phyloP scores from a whole-genome alignment of 208 protist species.

The Kentomonas sorsogonicus region DNA sequence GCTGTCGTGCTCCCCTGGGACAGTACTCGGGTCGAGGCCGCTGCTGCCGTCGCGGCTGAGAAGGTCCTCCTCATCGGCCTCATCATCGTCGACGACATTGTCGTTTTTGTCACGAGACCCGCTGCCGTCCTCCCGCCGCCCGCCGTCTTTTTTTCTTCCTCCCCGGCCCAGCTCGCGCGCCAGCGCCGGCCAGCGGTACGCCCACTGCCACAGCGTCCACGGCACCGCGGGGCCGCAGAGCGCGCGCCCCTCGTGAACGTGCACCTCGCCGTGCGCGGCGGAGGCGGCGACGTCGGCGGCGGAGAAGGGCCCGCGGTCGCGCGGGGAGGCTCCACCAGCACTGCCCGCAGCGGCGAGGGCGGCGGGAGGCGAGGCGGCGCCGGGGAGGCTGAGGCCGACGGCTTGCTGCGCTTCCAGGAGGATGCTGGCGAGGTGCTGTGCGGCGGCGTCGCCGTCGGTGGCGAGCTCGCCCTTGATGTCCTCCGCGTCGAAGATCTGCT shows the following conservation, averaged over 20 bases:
- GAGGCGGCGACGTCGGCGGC: conserved; percentile 9
- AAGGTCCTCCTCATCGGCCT: neutral
- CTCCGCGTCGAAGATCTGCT: conserved; percentile 84
- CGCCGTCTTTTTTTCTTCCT: too few relatives aligned
- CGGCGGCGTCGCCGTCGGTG: conserved; percentile 14
- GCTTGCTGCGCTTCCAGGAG: conserved; percentile 35
- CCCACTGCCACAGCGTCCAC: conserved; percentile 88
- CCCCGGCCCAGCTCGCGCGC: conserved; percentile 11
- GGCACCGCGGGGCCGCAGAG: conserved; percentile 41
- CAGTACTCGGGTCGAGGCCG: neutral
- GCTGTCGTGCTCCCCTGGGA: neutral
- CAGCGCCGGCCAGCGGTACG: conserved; percentile 58
- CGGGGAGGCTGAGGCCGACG: conserved; percentile 36
- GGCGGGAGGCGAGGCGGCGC: conserved; percentile 10
- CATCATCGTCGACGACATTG: neutral
- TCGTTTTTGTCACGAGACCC: neutral
- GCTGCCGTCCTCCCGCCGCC: conserved; percentile 1
- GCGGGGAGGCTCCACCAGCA: neutral
- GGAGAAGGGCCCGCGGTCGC: too few relatives aligned
- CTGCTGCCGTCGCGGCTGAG: neutral
- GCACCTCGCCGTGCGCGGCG: conserved; percentile 25
- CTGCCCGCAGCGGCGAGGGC: conserved; percentile 1
- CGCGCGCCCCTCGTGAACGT: conserved; percentile 41
- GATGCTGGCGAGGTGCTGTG: conserved; percentile 40
- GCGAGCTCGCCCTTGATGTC: conserved; percentile 61